phyloP scores from a whole-genome alignment of 1,284 basidiomycete species.

The Pascua sp. region DNA sequence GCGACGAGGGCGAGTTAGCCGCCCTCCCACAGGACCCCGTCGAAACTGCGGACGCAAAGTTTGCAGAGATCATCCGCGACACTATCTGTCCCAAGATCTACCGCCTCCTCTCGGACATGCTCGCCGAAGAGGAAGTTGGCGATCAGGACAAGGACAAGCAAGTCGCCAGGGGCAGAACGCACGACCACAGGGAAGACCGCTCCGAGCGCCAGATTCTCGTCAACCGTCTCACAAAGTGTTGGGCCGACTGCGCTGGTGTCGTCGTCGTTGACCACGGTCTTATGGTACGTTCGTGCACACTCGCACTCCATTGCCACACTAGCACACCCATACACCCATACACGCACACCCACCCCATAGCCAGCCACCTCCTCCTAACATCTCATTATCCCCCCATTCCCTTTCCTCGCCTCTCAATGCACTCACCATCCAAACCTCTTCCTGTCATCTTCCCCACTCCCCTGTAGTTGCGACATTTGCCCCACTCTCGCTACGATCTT shows the following conservation, averaged over 20 bases:
- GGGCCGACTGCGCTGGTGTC: conserved; percentile 69
- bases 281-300: conserved; percentile 47
- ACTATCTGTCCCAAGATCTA: conserved; percentile 62
- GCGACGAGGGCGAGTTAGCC: conserved; percentile 23
- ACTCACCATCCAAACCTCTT: too few species aligned
- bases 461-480: too few species aligned
- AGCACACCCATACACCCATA: not conserved
- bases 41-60: conserved; percentile 35
- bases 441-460: too few species aligned
- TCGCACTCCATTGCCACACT: too few species aligned
- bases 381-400: too few species aligned
- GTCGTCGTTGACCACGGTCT: conserved; percentile 60
- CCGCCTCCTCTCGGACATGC: conserved; percentile 58
- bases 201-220: conserved; percentile 41
- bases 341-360: too few species aligned
- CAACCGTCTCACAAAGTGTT: conserved; percentile 67
- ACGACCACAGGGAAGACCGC: not conserved
- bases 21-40: conserved; percentile 25
- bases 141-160: too few species aligned
- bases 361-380: too few species aligned
- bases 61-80: conserved; percentile 56
- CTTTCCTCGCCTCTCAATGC: too few species aligned
- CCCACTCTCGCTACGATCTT: too few species aligned
- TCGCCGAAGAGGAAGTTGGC: conserved; percentile 20
- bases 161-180: too few species aligned